A percentile compares a stretch with the other conserved stretches of the same genome.
Conservation (phyloP, 306 rosid species). For the Hippophae gyantsensis region DNA sequence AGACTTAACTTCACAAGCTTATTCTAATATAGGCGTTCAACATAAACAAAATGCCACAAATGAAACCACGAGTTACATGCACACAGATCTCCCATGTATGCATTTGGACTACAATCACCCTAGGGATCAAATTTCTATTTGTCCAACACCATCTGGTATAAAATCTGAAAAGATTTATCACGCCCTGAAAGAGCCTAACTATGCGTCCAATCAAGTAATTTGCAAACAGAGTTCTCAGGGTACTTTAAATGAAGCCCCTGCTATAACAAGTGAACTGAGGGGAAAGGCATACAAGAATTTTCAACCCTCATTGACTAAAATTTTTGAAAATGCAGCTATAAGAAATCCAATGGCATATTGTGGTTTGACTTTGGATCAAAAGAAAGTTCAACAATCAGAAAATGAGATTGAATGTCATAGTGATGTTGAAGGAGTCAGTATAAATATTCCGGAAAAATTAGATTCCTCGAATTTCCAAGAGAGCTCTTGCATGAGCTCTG, state of each 20-base stretch:
- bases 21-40: constrained; percentile 29
- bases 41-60: constrained; percentile 24
- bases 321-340: constrained; percentile 28
- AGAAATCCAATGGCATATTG: constrained; percentile 24
- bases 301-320: constrained; percentile 18
- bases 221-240: constrained; percentile 38
- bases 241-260: constrained; percentile 34
- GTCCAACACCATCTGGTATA: constrained; percentile 31
- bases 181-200: constrained; percentile 46
- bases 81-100: constrained; percentile 17
- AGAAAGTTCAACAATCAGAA: constrained; percentile 39
- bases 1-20: constrained; percentile 30
- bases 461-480: constrained; percentile 57
- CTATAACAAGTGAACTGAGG: constrained; percentile 21
- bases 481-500: constrained; percentile 46
- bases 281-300: constrained; percentile 28
- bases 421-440: constrained; percentile 47
- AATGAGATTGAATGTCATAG: constrained; percentile 57
- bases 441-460: constrained; percentile 42
- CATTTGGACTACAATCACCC: constrained; percentile 23
- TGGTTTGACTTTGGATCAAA: constrained; percentile 30
- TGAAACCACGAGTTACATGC: constrained; percentile 30
- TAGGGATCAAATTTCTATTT: constrained; percentile 23
- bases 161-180: constrained; percentile 27
- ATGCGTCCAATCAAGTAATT: constrained; percentile 35